phyloP scores from a whole-genome alignment of 1,284 basidiomycete genomes.

The Takashimella koratensis region DNA sequence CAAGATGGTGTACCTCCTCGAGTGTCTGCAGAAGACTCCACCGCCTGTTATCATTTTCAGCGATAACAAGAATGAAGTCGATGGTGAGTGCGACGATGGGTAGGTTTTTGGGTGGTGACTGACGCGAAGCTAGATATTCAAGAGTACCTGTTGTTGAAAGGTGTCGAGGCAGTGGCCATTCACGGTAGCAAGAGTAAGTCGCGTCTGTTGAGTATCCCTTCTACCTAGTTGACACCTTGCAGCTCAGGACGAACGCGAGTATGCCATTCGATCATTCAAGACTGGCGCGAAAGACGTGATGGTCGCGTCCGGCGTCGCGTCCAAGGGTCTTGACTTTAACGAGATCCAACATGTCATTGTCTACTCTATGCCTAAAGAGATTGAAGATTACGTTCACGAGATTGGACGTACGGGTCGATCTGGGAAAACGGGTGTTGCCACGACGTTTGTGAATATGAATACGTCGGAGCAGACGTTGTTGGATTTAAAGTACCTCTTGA shows the following conservation, averaged over 20 bases:
- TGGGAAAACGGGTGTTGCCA: constrained; percentile 98
- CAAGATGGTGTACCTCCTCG: constrained; percentile 97
- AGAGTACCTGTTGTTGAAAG: constrained; percentile 93
- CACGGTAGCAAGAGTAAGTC: constrained; percentile 92
- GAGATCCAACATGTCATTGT: constrained; percentile 66
- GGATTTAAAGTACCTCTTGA: constrained; percentile 93
- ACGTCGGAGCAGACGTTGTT: constrained; percentile 92
- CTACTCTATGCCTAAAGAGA: constrained; percentile 99
- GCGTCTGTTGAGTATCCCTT: background rate
- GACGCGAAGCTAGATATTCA: constrained; percentile 71
- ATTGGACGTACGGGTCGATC: constrained; percentile 97
- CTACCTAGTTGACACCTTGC: constrained; percentile 7
- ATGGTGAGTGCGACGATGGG: constrained; percentile 58
- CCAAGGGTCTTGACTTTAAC: constrained; percentile 96
- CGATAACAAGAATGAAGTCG: constrained; percentile 99
- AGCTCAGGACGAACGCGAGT: constrained; percentile 98
- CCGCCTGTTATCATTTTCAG: constrained; percentile 98
- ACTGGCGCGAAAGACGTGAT: constrained; percentile 96
- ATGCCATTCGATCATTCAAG: constrained; percentile 97
- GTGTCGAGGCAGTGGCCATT: constrained; percentile 96
- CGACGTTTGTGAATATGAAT: constrained; percentile 99
- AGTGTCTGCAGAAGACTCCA: constrained; percentile 96
- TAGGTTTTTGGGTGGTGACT: background rate
- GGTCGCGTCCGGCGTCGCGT: constrained; percentile 97
- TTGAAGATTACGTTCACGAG: constrained; percentile 92